Evolutionary conservation across 768 basidiomycete species (phyloP).

Genomic region (Mycena vitilis): DNA sequence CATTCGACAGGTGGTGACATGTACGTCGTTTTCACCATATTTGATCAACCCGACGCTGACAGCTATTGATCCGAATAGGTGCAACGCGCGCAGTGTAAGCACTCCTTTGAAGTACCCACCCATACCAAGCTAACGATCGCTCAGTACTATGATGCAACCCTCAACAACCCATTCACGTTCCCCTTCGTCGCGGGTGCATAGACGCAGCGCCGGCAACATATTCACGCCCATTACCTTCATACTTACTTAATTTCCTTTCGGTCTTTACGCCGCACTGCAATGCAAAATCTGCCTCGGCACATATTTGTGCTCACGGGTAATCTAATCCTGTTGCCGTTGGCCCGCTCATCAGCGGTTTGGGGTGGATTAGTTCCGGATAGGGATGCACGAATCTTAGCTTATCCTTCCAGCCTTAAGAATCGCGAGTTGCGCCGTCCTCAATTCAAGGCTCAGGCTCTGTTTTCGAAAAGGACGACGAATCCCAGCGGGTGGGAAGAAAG

Average conservation of each 20-base stretch:
- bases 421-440: no score
- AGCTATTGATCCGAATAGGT: not conserved
- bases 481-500: no score
- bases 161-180: slow-evolving; percentile 16
- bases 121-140: not conserved
- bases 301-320: no score
- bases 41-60: not conserved
- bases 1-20: slow-evolving; percentile 15
- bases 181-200: slow-evolving; percentile 2
- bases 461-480: no score
- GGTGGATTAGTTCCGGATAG: no score
- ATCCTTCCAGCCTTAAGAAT: no score
- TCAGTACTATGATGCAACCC: slow-evolving; percentile 7
- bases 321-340: no score
- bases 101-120: not conserved
- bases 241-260: not conserved
- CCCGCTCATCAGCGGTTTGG: no score
- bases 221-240: not conserved
- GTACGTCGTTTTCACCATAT: not conserved
- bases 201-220: not conserved
- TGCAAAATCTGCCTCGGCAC: no score
- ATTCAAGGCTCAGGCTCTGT: no score
- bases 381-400: no score
- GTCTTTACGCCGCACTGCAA: no score
- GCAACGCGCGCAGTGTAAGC: slow-evolving; percentile 9